These are phyloP conservation scores for Boletellus dicymbophilus DNA, from an alignment of 1,284 basidiomycete genomes.

Conservation along the genomic window DNA sequence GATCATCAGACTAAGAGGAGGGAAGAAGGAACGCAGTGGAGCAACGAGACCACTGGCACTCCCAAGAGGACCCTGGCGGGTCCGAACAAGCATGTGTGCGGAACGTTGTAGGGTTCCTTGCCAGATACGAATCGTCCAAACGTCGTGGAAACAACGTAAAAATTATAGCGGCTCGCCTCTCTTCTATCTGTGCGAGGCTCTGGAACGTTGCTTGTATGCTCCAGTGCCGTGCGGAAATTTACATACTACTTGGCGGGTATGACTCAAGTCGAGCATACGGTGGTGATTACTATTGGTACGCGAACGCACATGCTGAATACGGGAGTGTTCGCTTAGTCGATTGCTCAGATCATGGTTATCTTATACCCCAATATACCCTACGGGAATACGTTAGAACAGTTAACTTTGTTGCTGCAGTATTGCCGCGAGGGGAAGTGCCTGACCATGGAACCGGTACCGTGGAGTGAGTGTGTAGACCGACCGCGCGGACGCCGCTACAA, in stretches of 20 bases:
- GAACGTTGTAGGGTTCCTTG: neutral
- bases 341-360: neutral
- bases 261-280: neutral
- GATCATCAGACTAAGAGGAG: neutral
- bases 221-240: conserved; percentile 1
- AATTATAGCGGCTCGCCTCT: neutral
- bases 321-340: neutral
- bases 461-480: conserved; percentile 32
- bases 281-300: neutral
- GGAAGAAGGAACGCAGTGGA: conserved; percentile 10
- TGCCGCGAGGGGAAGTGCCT: conserved; percentile 25
- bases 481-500: conserved; percentile 1
- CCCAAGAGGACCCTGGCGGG: conserved; percentile 2
- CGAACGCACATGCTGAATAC: neutral
- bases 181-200: neutral
- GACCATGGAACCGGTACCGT: conserved; percentile 22
- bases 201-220: conserved; percentile 2
- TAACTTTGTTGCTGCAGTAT: conserved; percentile 7
- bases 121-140: too few relatives aligned
- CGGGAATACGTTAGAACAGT: conserved; percentile 10
- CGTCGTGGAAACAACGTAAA: conserved; percentile 4
- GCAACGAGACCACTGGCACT: neutral
- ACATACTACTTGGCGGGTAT: neutral
- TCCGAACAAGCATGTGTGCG: neutral
- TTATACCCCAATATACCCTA: conserved; percentile 5